Conservation (phyloP, 305 asterid species). For the Solanum aculeatissimum region DNA sequence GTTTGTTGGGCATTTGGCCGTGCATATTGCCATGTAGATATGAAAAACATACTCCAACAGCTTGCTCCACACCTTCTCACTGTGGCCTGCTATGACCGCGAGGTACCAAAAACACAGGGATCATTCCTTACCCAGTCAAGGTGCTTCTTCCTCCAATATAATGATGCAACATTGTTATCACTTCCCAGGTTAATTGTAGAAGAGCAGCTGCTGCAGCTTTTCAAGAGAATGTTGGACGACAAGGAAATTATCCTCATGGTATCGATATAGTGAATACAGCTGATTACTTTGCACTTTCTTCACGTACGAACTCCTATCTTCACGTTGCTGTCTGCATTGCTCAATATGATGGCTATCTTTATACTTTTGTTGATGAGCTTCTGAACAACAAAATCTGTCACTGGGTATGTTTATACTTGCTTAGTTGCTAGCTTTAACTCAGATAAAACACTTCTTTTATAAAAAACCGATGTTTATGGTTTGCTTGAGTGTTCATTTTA, state of each 20-base stretch:
- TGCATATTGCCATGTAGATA: constrained; percentile 77
- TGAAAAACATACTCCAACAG: constrained; percentile 70
- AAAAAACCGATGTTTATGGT: neutral
- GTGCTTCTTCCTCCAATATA: constrained; percentile 7
- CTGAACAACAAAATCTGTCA: constrained; percentile 78
- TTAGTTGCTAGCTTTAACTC: neutral
- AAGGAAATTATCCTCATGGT: constrained; percentile 85
- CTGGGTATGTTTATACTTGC: constrained; percentile 62
- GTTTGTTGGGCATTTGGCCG: constrained; percentile 99
- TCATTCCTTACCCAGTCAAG: neutral
- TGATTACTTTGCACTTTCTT: constrained; percentile 95
- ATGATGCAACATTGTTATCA: constrained; percentile 20
- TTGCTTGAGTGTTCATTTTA: neutral
- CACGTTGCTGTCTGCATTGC: constrained; percentile 79
- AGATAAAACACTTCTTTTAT: neutral
- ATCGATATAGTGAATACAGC: constrained; percentile 89
- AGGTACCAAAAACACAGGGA: constrained; percentile 36
- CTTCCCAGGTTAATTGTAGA: constrained; percentile 90
- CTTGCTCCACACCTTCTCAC: constrained; percentile 88
- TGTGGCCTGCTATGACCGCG: constrained; percentile 97
- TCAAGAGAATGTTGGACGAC: constrained; percentile 99
- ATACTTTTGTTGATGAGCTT: constrained; percentile 76
- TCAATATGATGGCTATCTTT: constrained; percentile 77
- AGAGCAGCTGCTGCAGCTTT: constrained; percentile 99
- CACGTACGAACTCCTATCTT: constrained; percentile 81